Conservation (phyloP, 2,329 filamentous ascomycete species). For the Pseudogymnoascus sp. region DNA sequence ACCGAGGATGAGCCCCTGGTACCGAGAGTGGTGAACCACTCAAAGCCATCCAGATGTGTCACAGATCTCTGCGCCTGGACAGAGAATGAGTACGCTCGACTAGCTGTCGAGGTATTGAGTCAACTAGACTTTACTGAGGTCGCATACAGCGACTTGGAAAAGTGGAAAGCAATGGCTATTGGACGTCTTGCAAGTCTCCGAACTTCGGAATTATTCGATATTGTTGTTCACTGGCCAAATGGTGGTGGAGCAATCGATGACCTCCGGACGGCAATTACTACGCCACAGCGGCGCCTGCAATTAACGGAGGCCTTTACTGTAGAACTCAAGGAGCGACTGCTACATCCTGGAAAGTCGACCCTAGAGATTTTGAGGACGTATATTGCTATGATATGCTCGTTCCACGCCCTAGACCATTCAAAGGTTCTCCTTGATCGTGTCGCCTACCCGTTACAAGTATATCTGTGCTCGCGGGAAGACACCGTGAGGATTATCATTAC, state of each 20-base stretch:
- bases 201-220: constrained; percentile 68
- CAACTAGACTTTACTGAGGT: constrained; percentile 30
- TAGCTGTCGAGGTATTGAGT: constrained; percentile 53
- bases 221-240: constrained; percentile 65
- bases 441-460: constrained; percentile 63
- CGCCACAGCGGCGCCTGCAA: constrained; percentile 57
- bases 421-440: constrained; percentile 70
- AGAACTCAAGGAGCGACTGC: constrained; percentile 54
- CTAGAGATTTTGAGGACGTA: constrained; percentile 69
- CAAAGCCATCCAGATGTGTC: constrained; percentile 45
- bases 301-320: constrained; percentile 62
- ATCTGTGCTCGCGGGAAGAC: constrained; percentile 68
- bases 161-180: constrained; percentile 63
- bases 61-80: constrained; percentile 57
- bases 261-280: constrained; percentile 60
- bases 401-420: constrained; percentile 66
- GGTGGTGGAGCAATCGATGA: constrained; percentile 67
- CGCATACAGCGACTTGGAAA: constrained; percentile 49
- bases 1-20: constrained; percentile 19
- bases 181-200: constrained; percentile 60
- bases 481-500: constrained; percentile 70
- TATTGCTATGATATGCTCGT: constrained; percentile 69
- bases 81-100: constrained; percentile 54
- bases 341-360: constrained; percentile 70
- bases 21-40: constrained; percentile 25